phyloP scores from a whole-genome alignment of 805 yeast species.

The Candida yuanshanica region DNA sequence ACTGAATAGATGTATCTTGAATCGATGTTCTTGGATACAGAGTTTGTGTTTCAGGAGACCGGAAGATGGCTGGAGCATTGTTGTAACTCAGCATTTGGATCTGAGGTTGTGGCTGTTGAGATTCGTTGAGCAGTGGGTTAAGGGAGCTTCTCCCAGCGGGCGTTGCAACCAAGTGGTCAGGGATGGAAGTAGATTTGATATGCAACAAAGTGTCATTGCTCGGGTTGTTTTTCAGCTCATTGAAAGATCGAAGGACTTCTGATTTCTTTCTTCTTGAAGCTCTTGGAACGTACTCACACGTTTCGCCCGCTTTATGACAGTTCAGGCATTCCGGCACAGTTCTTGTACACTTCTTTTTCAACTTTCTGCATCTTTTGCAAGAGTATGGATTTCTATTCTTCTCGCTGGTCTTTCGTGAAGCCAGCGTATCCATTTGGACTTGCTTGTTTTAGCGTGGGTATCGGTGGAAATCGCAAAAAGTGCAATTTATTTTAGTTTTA shows the following conservation, averaged over 20 bases:
- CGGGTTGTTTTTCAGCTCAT: constrained; percentile 12
- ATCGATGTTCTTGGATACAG: neutral
- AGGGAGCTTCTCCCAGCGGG: neutral
- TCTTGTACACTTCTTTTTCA: constrained; percentile 46
- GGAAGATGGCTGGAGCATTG: neutral
- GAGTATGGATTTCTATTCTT: constrained; percentile 26
- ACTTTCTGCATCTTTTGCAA: constrained; percentile 41
- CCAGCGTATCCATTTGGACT: neutral
- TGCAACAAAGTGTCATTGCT: no score
- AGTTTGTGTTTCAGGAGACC: neutral
- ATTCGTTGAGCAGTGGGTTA: neutral
- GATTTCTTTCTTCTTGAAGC: constrained; percentile 34
- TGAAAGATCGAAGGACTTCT: constrained; percentile 24
- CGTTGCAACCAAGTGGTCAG: no score
- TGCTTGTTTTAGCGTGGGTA: neutral
- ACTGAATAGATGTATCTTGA: neutral
- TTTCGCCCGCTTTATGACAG: constrained; percentile 33
- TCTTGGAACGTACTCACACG: constrained; percentile 39
- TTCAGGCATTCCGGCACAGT: constrained; percentile 38
- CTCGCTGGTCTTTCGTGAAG: neutral
- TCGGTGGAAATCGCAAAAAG: neutral
- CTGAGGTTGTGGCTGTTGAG: neutral
- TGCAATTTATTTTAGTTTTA: constrained; percentile 2
- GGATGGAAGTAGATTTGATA: no score
- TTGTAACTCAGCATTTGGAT: neutral